Conservation (phyloP, 495 filamentous ascomycete species). For the Xylaria longipes region DNA sequence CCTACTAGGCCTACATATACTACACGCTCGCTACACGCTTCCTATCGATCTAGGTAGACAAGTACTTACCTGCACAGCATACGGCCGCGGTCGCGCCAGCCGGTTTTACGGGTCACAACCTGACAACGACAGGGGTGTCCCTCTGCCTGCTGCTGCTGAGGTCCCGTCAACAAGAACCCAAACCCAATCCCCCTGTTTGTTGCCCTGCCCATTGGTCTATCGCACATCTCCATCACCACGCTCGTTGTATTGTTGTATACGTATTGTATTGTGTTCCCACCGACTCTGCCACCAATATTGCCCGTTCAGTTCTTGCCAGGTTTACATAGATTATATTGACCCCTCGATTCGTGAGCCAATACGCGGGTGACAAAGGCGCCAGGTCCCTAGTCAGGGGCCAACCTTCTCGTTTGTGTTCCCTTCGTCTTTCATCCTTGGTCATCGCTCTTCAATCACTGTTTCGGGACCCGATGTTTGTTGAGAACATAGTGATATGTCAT, state of each 20-base stretch:
- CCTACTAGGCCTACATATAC: not conserved
- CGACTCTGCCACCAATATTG: conserved; percentile 1
- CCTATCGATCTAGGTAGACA: not conserved
- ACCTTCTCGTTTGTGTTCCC: conserved; percentile 28
- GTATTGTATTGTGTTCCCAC: not conserved
- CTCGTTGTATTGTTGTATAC: conserved; percentile 10
- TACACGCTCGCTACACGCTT: not conserved
- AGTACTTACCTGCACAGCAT: not conserved
- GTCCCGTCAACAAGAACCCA: not conserved
- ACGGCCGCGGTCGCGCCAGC: conserved; percentile 1
- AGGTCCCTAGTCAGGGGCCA: conserved; percentile 18
- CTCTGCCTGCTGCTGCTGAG: conserved; percentile 8
- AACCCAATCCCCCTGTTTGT: conserved; percentile 20
- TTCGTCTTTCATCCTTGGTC: conserved; percentile 11
- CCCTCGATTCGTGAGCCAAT: not conserved
- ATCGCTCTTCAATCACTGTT: conserved; percentile 1
- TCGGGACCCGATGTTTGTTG: not conserved
- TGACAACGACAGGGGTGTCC: conserved; percentile 19
- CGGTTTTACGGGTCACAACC: conserved; percentile 18
- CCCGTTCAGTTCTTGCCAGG: not conserved
- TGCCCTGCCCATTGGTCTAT: conserved; percentile 22
- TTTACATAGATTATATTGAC: not conserved
- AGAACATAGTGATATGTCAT: not conserved
- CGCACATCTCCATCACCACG: conserved; percentile 13
- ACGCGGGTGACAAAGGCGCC: not conserved